Percentiles rank a stretch among this genome's conserved stretches.
phyloP scores from a whole-genome alignment of 2,329 filamentous ascomycete species.

The Orbilia ellipsospora region DNA sequence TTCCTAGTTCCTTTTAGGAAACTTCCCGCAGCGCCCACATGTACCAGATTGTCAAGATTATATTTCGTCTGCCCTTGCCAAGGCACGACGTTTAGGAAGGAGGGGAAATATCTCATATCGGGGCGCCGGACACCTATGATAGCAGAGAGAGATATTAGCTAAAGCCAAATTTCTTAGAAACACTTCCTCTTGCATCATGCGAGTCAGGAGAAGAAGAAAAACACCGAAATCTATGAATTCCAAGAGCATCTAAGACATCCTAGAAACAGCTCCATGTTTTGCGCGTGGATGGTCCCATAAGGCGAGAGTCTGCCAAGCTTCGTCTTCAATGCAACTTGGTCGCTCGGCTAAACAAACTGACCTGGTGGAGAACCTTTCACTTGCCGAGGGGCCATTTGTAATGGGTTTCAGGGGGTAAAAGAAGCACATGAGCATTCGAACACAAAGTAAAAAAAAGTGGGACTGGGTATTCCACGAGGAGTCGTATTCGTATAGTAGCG shows the following conservation, averaged over 20 bases:
- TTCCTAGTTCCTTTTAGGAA: conserved; percentile 42
- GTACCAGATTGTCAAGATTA: conserved; percentile 13
- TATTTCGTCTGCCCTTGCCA: conserved; percentile 40
- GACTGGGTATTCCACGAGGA: conserved; percentile 26
- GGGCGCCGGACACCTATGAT: conserved; percentile 31
- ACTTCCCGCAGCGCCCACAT: conserved; percentile 46
- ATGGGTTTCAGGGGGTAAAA: neutral
- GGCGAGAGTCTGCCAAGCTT: neutral
- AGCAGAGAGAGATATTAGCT: conserved; percentile 38
- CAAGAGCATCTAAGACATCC: too few species aligned
- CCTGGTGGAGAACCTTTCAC: neutral
- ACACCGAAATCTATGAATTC: too few species aligned
- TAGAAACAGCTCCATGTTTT: neutral
- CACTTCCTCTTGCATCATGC: neutral
- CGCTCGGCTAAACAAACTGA: conserved; percentile 19
- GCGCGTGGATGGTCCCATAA: conserved; percentile 10
- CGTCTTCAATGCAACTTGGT: conserved; percentile 6
- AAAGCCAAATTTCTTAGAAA: conserved; percentile 1
- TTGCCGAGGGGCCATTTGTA: neutral
- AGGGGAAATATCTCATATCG: conserved; percentile 34
- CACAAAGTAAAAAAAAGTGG: conserved; percentile 3
- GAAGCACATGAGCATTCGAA: conserved; percentile 1
- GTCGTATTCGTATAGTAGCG: conserved; percentile 31
- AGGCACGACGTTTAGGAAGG: conserved; percentile 42
- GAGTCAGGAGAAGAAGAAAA: conserved; percentile 8